phyloP scores from a whole-genome alignment of 768 basidiomycete genomes.

The Pulveroboletus sp. region DNA sequence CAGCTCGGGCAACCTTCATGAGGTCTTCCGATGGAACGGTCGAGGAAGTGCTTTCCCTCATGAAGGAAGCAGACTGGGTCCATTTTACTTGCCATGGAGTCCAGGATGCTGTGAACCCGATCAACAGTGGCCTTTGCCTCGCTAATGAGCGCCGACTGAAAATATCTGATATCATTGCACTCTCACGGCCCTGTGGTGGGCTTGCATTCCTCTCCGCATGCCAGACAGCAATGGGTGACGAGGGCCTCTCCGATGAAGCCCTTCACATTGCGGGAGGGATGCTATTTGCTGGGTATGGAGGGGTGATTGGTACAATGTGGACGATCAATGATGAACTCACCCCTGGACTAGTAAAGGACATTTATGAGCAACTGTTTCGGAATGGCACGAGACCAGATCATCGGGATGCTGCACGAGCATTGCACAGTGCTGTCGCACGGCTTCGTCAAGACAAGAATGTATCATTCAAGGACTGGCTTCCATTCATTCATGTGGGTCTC shows the following conservation, averaged over 20 bases:
- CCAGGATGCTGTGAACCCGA: background rate
- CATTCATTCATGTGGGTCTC: background rate
- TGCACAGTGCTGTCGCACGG: background rate
- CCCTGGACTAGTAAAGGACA: constrained; percentile 27
- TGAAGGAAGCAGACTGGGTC: background rate
- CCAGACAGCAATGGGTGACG: background rate
- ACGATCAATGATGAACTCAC: constrained; percentile 37
- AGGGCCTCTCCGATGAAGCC: too few species aligned
- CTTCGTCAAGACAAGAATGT: background rate
- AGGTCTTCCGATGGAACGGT: too few species aligned
- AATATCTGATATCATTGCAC: background rate
- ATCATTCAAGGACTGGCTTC: background rate
- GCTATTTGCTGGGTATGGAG: background rate
- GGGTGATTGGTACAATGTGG: constrained; percentile 44
- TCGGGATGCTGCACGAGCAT: background rate
- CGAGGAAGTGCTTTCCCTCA: too few species aligned
- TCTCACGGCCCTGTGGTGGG: background rate
- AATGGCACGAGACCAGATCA: background rate
- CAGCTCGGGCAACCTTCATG: too few species aligned
- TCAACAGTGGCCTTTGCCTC: background rate
- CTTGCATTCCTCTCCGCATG: background rate
- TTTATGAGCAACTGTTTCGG: constrained; percentile 24
- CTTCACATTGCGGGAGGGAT: too few species aligned
- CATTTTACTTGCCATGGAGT: background rate
- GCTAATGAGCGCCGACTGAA: background rate